These are phyloP conservation scores for Aspergillus tamarii DNA, from an alignment of 2,329 filamentous ascomycete genomes.

Conservation along the genomic window DNA sequence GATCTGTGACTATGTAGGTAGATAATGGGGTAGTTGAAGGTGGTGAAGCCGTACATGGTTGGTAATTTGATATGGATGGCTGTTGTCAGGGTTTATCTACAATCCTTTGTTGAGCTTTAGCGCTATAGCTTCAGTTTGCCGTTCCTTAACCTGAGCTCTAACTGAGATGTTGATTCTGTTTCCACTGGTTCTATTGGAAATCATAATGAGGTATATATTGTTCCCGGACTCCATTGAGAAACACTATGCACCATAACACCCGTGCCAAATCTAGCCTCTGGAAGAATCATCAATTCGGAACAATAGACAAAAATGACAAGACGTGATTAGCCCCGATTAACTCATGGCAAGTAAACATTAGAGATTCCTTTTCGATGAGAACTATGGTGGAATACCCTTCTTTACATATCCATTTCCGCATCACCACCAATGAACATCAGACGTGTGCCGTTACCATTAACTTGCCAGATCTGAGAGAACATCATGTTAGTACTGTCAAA, in stretches of 20 bases:
- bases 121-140: background rate
- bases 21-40: background rate
- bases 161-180: background rate
- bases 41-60: background rate
- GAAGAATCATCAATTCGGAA: background rate
- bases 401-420: slow-evolving; percentile 54
- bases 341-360: slow-evolving; percentile 11
- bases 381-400: slow-evolving; percentile 8
- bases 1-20: background rate
- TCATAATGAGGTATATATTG: slow-evolving; percentile 5
- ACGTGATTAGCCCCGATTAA: background rate
- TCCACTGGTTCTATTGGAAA: background rate
- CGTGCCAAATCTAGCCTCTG: slow-evolving; percentile 7
- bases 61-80: background rate
- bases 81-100: background rate
- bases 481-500: slow-evolving; percentile 42
- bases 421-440: slow-evolving; percentile 70
- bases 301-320: background rate
- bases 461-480: slow-evolving; percentile 71
- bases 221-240: slow-evolving; percentile 9
- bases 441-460: slow-evolving; percentile 69
- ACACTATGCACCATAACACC: slow-evolving; percentile 9
- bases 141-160: background rate
- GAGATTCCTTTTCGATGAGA: background rate
- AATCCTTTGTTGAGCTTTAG: background rate